These are phyloP conservation scores for Neurospora tetraspora DNA, from an alignment of 495 filamentous ascomycete genomes.

Conservation along the genomic window DNA sequence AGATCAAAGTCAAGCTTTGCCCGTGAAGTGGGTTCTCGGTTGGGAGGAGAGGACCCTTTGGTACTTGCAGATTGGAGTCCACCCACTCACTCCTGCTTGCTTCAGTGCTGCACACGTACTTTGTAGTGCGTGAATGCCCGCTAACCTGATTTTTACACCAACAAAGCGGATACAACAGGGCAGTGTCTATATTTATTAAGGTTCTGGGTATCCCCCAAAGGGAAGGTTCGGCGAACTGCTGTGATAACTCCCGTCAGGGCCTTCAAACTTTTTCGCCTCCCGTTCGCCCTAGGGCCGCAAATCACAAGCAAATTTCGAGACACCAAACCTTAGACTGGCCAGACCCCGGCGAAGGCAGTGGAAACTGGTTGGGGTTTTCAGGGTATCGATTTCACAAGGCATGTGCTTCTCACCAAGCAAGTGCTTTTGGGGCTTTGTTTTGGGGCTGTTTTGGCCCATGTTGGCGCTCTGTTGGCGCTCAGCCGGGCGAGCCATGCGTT, in stretches of 20 bases:
- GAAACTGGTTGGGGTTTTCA: not conserved
- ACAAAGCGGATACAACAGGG: not conserved
- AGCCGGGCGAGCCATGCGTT: not conserved
- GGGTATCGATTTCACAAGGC: not conserved
- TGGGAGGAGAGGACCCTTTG: not conserved
- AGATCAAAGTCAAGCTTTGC: not conserved
- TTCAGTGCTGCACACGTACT: not conserved
- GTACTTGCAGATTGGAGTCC: not conserved
- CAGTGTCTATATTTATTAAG: not conserved
- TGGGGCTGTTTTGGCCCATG: not conserved
- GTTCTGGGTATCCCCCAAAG: not conserved
- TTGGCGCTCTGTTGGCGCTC: not conserved
- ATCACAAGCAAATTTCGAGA: not conserved
- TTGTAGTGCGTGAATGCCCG: not conserved
- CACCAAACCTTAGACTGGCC: not conserved
- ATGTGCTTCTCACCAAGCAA: not conserved
- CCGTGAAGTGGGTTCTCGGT: not conserved
- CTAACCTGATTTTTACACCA: not conserved
- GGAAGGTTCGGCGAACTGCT: not conserved
- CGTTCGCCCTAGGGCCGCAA: not conserved
- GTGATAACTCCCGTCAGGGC: not conserved
- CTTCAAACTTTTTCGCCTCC: not conserved
- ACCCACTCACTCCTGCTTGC: not conserved
- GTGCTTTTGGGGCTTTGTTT: not conserved
- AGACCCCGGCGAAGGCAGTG: not conserved